Base-by-base conservation (phyloP, 768 basidiomycete species). In the Auriculariales sp. region DNA sequence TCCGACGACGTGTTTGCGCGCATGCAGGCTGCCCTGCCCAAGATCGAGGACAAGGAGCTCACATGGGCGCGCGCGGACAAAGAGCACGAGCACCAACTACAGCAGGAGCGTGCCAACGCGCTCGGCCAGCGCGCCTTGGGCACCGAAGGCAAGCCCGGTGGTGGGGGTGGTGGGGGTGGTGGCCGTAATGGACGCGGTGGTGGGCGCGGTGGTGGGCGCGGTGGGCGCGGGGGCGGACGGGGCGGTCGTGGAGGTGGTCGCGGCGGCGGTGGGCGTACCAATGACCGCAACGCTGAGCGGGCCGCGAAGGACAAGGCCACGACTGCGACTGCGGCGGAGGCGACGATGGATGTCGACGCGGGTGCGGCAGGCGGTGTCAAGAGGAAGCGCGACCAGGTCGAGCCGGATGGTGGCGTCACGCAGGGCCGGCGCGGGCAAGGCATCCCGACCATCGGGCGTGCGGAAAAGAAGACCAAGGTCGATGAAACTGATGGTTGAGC, bases 361-460 rank as follows among this genome's bases (percentile, higher is more conserved):
- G 72, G 67, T 6, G 77, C 75, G 34, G 67, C 68, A 52, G 61
- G 67, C 1, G 83, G 83, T 27, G 82, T 82, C 55, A 89, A 89
- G 68, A 69, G 85, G 52, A 89, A 87, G 61, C 75, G 83, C 32
- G 78, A 72, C 1, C 22, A 44, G 39, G 69, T 83, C 0, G 85
- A 87, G 58, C 84, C 83, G 1, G 85, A 87, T 57, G 85, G 84
- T 55, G 85, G 81, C 0, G 76, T 79, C 2, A 75, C 81, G 56
- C 69, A 72, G 25, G 84, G 84, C 9, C 62, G 78, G 10, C 73
- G 84, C 22, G 84, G 84, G 0, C 70, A 66, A 6, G 69, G 65
- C 28, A 79, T 78, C 3, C 85, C 85, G 10, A 47, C 59, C 11
- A 63, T 74, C 34, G 58, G 62, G 31, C 25, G 50, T 14, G 42